These are phyloP conservation scores for Aspergillus tamarii DNA, from an alignment of 2,329 filamentous ascomycete species.

Conservation along the genomic window DNA sequence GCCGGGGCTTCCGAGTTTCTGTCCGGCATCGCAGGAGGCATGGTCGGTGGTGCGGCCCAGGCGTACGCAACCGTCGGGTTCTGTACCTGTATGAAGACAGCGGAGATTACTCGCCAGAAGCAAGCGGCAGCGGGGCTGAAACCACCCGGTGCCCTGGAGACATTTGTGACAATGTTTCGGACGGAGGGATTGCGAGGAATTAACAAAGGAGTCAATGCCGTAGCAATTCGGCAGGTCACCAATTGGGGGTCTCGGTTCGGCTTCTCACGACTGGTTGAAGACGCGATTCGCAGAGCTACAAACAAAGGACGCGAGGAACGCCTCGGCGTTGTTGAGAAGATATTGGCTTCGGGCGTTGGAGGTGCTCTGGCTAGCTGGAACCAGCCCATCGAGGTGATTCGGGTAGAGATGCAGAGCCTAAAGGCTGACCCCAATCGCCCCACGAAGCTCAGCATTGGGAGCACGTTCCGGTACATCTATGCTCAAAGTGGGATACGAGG, in stretches of 20 bases:
- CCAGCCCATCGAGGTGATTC: constrained; percentile 25
- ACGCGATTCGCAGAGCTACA: background rate
- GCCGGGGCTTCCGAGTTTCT: constrained; percentile 81
- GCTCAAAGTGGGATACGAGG: constrained; percentile 16
- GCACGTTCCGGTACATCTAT: constrained; percentile 13
- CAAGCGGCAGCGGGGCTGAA: constrained; percentile 74
- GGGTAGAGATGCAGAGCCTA: constrained; percentile 21
- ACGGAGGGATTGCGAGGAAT: background rate
- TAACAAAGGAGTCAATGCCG: constrained; percentile 11
- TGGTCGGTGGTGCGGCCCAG: constrained; percentile 89
- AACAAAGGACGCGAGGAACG: constrained; percentile 12
- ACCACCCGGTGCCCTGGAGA: constrained; percentile 69
- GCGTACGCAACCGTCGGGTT: constrained; percentile 99
- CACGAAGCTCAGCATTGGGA: constrained; percentile 8
- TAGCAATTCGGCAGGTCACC: constrained; percentile 7
- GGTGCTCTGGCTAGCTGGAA: constrained; percentile 24
- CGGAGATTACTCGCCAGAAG: constrained; percentile 97
- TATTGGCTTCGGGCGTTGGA: constrained; percentile 23
- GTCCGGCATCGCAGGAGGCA: constrained; percentile 82
- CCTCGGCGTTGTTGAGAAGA: constrained; percentile 17
- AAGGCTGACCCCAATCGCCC: constrained; percentile 18
- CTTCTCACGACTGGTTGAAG: constrained; percentile 3
- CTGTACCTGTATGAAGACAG: constrained; percentile 99
- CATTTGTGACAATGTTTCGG: background rate
- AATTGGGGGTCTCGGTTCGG: constrained; percentile 6